phyloP scores from a whole-genome alignment of 768 basidiomycete genomes.

The Xerocomellus dryophilus region DNA sequence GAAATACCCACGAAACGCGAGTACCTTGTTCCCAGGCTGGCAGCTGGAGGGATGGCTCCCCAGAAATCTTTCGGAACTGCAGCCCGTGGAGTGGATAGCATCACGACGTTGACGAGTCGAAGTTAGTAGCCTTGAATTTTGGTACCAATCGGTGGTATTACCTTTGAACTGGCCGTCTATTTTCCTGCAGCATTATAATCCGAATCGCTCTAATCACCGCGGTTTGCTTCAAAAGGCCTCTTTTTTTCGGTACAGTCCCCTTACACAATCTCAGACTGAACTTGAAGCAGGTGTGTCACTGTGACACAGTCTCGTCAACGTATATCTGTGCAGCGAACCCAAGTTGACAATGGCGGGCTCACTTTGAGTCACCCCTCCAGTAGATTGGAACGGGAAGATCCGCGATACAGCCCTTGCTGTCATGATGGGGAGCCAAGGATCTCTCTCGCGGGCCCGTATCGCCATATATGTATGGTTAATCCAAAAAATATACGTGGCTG shows the following conservation, averaged over 20 bases:
- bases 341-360: neutral
- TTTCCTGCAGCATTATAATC: neutral
- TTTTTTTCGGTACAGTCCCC: neutral
- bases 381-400: constrained; percentile 2
- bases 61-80: neutral
- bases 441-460: constrained; percentile 1
- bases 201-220: neutral
- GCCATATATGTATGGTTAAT: too few species aligned
- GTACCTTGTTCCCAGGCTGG: neutral
- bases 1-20: neutral
- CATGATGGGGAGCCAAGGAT: constrained; percentile 9
- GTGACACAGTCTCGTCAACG: neutral
- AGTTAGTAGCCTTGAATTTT: neutral
- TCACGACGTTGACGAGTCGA: neutral
- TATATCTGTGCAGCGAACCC: neutral
- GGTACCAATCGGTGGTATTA: neutral
- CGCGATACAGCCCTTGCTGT: constrained; percentile 14
- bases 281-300: neutral
- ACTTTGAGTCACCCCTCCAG: neutral
- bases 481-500: too few species aligned
- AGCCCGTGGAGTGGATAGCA: neutral
- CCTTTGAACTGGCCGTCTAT: neutral
- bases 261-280: too few species aligned
- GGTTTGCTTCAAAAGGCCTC: neutral
- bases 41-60: too few species aligned